A percentile compares a stretch with the other conserved stretches of the same genome.
Evolutionary conservation across 495 filamentous ascomycete genomes (phyloP).

Genomic region (Neurospora sp.): DNA sequence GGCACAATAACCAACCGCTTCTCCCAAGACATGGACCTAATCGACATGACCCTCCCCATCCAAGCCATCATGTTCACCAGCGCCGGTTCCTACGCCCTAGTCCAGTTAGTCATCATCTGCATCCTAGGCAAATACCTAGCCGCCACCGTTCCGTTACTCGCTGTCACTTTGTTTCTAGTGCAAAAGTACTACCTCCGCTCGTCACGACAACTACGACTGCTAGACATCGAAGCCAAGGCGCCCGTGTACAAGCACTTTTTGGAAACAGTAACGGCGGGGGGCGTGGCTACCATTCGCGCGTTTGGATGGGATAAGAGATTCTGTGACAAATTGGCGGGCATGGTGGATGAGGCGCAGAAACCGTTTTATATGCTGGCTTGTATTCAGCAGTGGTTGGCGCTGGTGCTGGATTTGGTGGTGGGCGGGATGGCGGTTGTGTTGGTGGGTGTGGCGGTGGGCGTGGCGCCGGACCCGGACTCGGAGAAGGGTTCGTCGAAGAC

Average conservation of each 20-base stretch:
- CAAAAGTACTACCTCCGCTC: slow-evolving; percentile 48
- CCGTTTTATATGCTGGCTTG: slow-evolving; percentile 44
- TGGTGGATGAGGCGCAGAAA: slow-evolving; percentile 44
- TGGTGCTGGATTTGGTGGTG: slow-evolving; percentile 38
- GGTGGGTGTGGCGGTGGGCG: slow-evolving; percentile 26
- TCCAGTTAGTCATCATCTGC: slow-evolving; percentile 23
- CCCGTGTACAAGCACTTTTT: slow-evolving; percentile 32
- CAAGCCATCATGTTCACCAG: slow-evolving; percentile 10
- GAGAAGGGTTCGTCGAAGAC: not conserved
- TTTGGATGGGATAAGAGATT: slow-evolving; percentile 36
- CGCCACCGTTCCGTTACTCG: slow-evolving; percentile 18
- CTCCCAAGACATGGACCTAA: slow-evolving; percentile 27
- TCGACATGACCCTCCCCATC: slow-evolving; percentile 17
- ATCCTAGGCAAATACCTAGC: slow-evolving; percentile 18
- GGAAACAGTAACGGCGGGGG: slow-evolving; percentile 30
- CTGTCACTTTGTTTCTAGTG: slow-evolving; percentile 31
- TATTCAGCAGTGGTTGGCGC: slow-evolving; percentile 43
- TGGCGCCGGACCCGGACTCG: not conserved
- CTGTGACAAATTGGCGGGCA: slow-evolving; percentile 34
- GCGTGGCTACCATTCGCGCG: slow-evolving; percentile 39
- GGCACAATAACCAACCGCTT: slow-evolving; percentile 25
- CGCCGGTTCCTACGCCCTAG: slow-evolving; percentile 2
- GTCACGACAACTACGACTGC: slow-evolving; percentile 45
- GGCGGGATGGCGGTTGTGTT: slow-evolving; percentile 30
- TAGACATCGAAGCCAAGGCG: slow-evolving; percentile 40